These are phyloP conservation scores for Nicotiana noctiflora DNA, from an alignment of 257 asterid genomes.

Conservation along the genomic window DNA sequence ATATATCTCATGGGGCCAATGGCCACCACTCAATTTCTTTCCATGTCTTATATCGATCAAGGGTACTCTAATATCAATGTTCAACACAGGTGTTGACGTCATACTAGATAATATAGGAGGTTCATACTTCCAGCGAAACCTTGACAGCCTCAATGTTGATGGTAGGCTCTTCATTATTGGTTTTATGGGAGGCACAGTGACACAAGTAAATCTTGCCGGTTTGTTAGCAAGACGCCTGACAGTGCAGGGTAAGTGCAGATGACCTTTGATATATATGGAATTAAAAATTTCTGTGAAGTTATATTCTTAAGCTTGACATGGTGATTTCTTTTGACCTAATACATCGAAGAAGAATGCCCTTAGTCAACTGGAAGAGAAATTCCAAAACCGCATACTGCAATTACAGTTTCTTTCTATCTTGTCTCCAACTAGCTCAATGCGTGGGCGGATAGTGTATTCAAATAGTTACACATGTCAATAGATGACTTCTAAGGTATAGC, in stretches of 20 bases:
- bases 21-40: neutral
- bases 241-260: slow-evolving; percentile 54
- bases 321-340: neutral
- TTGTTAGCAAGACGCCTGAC: slow-evolving; percentile 73
- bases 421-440: neutral
- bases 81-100: slow-evolving; percentile 72
- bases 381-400: neutral
- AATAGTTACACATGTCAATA: neutral
- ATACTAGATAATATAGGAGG: slow-evolving; percentile 85
- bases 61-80: slow-evolving; percentile 3
- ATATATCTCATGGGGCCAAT: neutral
- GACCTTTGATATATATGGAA: neutral
- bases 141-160: slow-evolving; percentile 57
- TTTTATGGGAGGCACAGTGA: slow-evolving; percentile 71
- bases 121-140: slow-evolving; percentile 60
- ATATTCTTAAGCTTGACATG: neutral
- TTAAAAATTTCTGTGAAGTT: neutral
- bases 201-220: slow-evolving; percentile 60
- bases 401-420: neutral
- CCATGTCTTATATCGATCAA: neutral
- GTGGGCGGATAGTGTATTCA: neutral
- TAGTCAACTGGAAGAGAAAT: neutral
- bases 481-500: neutral
- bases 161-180: slow-evolving; percentile 97
- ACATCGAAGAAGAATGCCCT: neutral